These are phyloP conservation scores for Pyricularia pennisetigena DNA, from an alignment of 2,329 filamentous ascomycete genomes.

Conservation along the genomic window DNA sequence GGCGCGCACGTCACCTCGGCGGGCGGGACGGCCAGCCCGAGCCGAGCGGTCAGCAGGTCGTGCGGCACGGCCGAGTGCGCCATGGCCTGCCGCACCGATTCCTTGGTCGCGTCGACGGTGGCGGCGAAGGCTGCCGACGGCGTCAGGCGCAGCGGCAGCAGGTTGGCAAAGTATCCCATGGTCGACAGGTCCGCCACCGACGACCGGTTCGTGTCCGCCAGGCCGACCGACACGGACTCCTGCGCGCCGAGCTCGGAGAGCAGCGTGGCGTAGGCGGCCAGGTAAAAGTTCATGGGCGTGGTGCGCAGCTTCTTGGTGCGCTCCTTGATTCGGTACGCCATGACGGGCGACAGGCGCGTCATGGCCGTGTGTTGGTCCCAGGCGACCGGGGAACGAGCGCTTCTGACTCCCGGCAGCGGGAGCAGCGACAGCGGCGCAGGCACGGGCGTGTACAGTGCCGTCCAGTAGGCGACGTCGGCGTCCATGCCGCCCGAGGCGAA, in stretches of 20 bases:
- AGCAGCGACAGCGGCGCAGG: background rate
- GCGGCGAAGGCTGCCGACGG: constrained; percentile 4
- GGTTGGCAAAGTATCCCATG: background rate
- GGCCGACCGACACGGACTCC: background rate
- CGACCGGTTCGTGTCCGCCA: background rate
- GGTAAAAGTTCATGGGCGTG: constrained; percentile 1
- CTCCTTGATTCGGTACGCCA: background rate
- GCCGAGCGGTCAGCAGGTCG: background rate
- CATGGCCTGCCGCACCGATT: constrained; percentile 4
- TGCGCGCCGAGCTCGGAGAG: background rate
- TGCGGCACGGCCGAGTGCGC: background rate
- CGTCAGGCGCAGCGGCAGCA: background rate
- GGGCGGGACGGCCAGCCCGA: background rate
- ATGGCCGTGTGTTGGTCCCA: background rate
- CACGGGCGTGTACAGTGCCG: background rate
- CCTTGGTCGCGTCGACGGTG: background rate
- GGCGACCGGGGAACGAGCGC: background rate
- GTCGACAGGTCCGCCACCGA: background rate
- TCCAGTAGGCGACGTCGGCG: background rate
- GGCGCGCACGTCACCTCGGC: constrained; percentile 1
- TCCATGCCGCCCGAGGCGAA: background rate
- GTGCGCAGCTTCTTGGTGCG: background rate
- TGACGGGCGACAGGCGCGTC: background rate
- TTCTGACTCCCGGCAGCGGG: background rate
- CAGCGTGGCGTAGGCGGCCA: background rate